Evolutionary conservation across 2,329 filamentous ascomycete species (phyloP).

Genomic region (Cladophialophora exuberans): DNA sequence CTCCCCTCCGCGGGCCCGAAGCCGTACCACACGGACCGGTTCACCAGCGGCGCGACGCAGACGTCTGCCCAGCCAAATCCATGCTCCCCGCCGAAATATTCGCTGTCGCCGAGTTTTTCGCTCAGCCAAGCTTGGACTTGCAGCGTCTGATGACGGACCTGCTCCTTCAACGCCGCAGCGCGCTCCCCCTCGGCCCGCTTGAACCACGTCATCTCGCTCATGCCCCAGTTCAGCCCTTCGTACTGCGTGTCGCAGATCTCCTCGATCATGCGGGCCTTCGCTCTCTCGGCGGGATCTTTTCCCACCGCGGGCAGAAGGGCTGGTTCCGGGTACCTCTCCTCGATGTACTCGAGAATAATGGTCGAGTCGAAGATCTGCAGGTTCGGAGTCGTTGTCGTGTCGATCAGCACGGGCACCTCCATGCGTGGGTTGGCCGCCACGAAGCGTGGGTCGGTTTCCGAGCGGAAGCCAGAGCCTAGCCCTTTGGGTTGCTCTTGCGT

Average conservation of each 20-base stretch:
- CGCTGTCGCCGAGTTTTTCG: slow-evolving; percentile 5
- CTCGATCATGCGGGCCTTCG: slow-evolving; percentile 21
- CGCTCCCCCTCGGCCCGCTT: slow-evolving; percentile 12
- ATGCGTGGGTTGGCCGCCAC: slow-evolving; percentile 6
- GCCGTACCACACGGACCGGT: slow-evolving; percentile 11
- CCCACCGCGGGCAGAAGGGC: background rate
- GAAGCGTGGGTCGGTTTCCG: background rate
- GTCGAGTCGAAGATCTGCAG: slow-evolving; percentile 20
- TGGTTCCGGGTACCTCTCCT: slow-evolving; percentile 17
- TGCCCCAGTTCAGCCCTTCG: slow-evolving; percentile 19
- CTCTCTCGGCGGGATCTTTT: slow-evolving; percentile 7
- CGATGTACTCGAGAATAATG: slow-evolving; percentile 22
- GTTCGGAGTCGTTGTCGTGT: slow-evolving; percentile 11
- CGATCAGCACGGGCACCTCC: slow-evolving; percentile 14
- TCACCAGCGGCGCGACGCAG: slow-evolving; percentile 16
- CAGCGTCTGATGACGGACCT: slow-evolving; percentile 8
- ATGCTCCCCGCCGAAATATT: slow-evolving; percentile 14
- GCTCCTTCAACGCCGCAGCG: background rate
- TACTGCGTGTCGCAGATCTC: slow-evolving; percentile 18
- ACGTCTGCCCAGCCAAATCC: slow-evolving; percentile 19
- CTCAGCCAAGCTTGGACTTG: slow-evolving; percentile 9
- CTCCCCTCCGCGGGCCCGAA: slow-evolving; percentile 4
- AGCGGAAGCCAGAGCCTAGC: background rate
- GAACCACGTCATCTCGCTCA: slow-evolving; percentile 13
- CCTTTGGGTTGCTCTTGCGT: background rate